Evolutionary conservation across 169 alveolate genomes (phyloP).

Genomic region (Cryptosporidium sp.): DNA sequence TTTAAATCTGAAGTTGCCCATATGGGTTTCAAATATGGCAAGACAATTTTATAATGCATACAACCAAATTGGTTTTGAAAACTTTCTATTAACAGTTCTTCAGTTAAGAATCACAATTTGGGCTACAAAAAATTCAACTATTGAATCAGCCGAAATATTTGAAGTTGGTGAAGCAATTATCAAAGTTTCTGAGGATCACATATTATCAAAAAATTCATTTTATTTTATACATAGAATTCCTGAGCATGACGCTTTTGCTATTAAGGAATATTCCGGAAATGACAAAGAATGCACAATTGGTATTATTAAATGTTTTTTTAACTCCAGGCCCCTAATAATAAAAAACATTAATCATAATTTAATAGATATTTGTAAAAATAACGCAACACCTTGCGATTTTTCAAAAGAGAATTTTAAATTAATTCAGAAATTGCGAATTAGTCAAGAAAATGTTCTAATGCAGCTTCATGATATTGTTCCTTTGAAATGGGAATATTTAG

Average conservation of each 20-base stretch:
- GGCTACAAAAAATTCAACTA: not conserved
- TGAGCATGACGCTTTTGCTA: slow-evolving; percentile 11
- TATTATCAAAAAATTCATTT: slow-evolving; percentile 38
- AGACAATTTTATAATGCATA: slow-evolving; percentile 13
- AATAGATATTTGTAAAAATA: not conserved
- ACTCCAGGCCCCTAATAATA: slow-evolving; percentile 5
- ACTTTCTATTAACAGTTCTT: slow-evolving; percentile 31
- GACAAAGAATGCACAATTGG: slow-evolving; percentile 48
- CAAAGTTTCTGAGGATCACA: slow-evolving; percentile 3
- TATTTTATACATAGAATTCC: slow-evolving; percentile 30
- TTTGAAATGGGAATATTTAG: slow-evolving; percentile 81
- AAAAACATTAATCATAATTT: not conserved
- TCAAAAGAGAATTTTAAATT: not conserved
- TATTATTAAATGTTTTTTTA: slow-evolving; percentile 23
- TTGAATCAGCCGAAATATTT: not conserved
- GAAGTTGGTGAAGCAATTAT: slow-evolving; percentile 43
- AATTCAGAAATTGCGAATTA: not conserved
- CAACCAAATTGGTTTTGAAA: not conserved
- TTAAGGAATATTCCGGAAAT: not conserved
- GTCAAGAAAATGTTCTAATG: slow-evolving; percentile 35
- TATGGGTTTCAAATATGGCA: slow-evolving; percentile 36
- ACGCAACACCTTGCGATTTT: not conserved
- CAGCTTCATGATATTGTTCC: slow-evolving; percentile 49
- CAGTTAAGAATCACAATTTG: slow-evolving; percentile 40
- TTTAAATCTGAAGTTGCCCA: slow-evolving; percentile 22